Evolutionary conservation across 2,329 filamentous ascomycete species (phyloP).

Genomic region (Penicillium sp.): DNA sequence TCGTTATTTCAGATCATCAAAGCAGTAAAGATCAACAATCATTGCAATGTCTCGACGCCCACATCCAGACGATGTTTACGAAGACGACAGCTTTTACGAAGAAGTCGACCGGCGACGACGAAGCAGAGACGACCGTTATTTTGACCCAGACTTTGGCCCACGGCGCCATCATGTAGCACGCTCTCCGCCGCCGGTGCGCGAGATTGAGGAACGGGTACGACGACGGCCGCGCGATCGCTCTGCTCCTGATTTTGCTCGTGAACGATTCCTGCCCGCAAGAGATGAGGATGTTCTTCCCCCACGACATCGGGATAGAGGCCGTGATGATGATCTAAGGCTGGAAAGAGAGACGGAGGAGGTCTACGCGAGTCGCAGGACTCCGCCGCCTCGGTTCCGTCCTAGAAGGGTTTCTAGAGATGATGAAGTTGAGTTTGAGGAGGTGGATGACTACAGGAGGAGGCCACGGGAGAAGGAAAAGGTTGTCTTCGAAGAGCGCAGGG

Average conservation of each 20-base stretch:
- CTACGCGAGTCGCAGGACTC: slow-evolving; percentile 7
- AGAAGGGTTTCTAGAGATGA: slow-evolving; percentile 22
- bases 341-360: slow-evolving; percentile 18
- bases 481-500: slow-evolving; percentile 10
- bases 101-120: slow-evolving; percentile 21
- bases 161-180: slow-evolving; percentile 23
- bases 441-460: slow-evolving; percentile 16
- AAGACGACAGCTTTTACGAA: slow-evolving; percentile 27
- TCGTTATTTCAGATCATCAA: not conserved
- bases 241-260: slow-evolving; percentile 30
- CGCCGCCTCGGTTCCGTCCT: slow-evolving; percentile 14
- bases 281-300: slow-evolving; percentile 4
- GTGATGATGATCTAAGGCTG: slow-evolving; percentile 22
- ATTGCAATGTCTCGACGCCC: slow-evolving; percentile 29
- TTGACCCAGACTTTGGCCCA: slow-evolving; percentile 23
- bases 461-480: slow-evolving; percentile 16
- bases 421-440: slow-evolving; percentile 10
- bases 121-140: slow-evolving; percentile 22
- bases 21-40: not conserved
- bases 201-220: slow-evolving; percentile 35
- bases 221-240: slow-evolving; percentile 30
- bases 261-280: slow-evolving; percentile 18
- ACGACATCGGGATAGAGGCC: slow-evolving; percentile 22
- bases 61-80: slow-evolving; percentile 25
- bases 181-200: slow-evolving; percentile 42